A percentile compares a stretch with the other conserved stretches of the same genome.
phyloP scores from a whole-genome alignment of 345 rosid species.

The Abelmoschus esculentus region DNA sequence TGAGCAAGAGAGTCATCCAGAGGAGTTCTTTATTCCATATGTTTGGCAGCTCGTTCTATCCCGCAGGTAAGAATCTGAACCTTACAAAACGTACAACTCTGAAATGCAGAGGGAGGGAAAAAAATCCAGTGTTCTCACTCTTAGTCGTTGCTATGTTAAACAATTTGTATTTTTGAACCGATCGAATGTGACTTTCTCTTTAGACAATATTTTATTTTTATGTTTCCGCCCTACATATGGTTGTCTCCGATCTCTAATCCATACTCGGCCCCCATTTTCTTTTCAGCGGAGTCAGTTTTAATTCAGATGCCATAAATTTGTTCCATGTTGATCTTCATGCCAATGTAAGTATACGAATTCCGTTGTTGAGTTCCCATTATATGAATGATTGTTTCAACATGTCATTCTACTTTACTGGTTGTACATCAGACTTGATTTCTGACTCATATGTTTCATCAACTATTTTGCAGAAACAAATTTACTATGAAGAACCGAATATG shows the following conservation, averaged over 20 bases:
- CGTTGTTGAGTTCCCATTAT: too few relatives aligned
- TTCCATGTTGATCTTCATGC: conserved; percentile 50
- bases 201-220: too few relatives aligned
- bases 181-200: too few relatives aligned
- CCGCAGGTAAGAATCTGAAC: conserved; percentile 37
- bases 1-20: conserved; percentile 96
- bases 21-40: conserved; percentile 93
- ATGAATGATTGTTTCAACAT: not conserved
- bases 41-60: conserved; percentile 77
- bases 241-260: not conserved
- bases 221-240: not conserved
- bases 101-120: too few relatives aligned
- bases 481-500: conserved; percentile 16
- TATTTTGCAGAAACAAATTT: conserved; percentile 28
- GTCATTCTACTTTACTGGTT: not conserved
- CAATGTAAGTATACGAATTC: conserved; percentile 44
- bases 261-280: not conserved
- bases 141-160: too few relatives aligned
- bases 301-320: conserved; percentile 59
- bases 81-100: too few relatives aligned
- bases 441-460: not conserved
- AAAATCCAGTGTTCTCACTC: not conserved
- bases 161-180: too few relatives aligned
- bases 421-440: not conserved
- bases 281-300: conserved; percentile 64